Base-by-base conservation (phyloP, 176 grass and related monocot species). In the Carex scoparia region DNA sequence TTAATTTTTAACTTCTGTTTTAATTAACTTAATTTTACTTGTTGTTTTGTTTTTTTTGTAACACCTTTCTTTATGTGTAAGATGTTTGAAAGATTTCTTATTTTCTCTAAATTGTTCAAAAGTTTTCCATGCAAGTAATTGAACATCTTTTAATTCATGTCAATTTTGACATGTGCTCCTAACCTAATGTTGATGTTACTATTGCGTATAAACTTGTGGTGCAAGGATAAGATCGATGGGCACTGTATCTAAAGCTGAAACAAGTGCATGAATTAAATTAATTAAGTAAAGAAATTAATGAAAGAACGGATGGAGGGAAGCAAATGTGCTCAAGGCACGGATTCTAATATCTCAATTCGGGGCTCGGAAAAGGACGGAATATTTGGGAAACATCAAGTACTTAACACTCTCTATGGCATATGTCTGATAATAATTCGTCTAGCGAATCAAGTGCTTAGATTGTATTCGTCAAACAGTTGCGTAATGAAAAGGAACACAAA, bases 351-450 rank as follows among this genome's bases (percentile, higher is more conserved):
- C 11, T 3, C 12, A 77, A 56, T 31, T 31, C 49, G 46, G 72
- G 80, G 62, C 80, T 83, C 27, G 79, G 51, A 81, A 81, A 81
- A 65, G 61, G 10, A 65, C 35, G 79, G 61, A 81, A 81, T 65
- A 81, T 81, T 81, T 81, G 62, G 81, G 61, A 69, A 83, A 31
- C 38, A 23, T 83, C 28, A 67, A 69, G 61, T 68, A 44, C 63
- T 44, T 6, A 8, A 14, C 2, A 65, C 3, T 13, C 7, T 32
- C 61, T 53, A 1, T 66, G 30, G 15, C 18, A 67, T 1, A 4
- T 82, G 28, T 18, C 1, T 30, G 23, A 65, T 10, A 61, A 62
- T 1, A 28, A 62, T 28, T 48, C 3, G 2, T 74, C 44, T 51
- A 74, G 44, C 8, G 44, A 49, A 8, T 73, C 38, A 40, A 40